These are phyloP conservation scores for Metarhizium guizhouense DNA, from an alignment of 2,329 filamentous ascomycete species.

Conservation along the genomic window DNA sequence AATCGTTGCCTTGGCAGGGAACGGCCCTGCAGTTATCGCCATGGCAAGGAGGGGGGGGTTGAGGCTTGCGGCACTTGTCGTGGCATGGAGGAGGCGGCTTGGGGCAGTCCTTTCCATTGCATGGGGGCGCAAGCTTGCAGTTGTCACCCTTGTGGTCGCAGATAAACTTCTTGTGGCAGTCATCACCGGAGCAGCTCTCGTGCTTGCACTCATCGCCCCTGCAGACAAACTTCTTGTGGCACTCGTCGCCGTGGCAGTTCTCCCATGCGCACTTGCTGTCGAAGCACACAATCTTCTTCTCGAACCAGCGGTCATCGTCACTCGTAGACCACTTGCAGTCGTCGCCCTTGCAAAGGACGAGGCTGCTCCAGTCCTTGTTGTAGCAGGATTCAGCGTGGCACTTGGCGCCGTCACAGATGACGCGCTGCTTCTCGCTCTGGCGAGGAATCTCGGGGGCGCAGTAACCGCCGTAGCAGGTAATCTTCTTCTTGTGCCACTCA, in stretches of 20 bases:
- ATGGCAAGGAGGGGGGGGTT: conserved; percentile 2
- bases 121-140: conserved; percentile 9
- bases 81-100: not conserved
- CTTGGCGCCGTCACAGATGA: not conserved
- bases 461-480: conserved; percentile 25
- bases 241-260: conserved; percentile 19
- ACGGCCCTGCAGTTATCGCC: conserved; percentile 4
- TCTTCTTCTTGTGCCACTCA: conserved; percentile 20
- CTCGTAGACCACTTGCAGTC: conserved; percentile 18
- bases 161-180: conserved; percentile 21
- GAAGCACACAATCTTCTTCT: conserved; percentile 25
- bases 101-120: not conserved
- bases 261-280: conserved; percentile 20
- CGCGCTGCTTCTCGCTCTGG: conserved; percentile 5
- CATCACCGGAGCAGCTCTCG: conserved; percentile 18
- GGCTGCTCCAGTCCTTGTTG: conserved; percentile 18
- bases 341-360: conserved; percentile 19
- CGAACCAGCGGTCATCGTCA: conserved; percentile 13
- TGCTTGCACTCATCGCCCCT: conserved; percentile 20
- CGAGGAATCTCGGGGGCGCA: conserved; percentile 21
- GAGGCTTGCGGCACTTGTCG: not conserved
- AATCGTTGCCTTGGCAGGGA: not conserved
- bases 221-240: conserved; percentile 25
- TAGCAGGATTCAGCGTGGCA: conserved; percentile 19
- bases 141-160: conserved; percentile 15